Evolutionary conservation across 768 basidiomycete species (phyloP).

Genomic region (Pisolithus orientalis): DNA sequence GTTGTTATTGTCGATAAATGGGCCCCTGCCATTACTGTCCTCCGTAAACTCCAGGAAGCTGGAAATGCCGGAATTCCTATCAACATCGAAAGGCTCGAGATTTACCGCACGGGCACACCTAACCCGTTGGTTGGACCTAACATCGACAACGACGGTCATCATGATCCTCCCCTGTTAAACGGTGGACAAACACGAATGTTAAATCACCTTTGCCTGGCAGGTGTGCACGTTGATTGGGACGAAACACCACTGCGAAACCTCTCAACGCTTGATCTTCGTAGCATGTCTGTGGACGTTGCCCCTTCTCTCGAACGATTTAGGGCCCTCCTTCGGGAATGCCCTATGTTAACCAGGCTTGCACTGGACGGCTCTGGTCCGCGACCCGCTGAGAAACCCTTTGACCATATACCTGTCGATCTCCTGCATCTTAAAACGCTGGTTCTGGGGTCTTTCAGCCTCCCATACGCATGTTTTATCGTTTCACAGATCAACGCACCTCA

Average conservation of each 20-base stretch:
- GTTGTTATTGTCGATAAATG: constrained; percentile 52
- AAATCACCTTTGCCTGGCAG: constrained; percentile 47
- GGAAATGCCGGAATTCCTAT: constrained; percentile 31
- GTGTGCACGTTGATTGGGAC: constrained; percentile 57
- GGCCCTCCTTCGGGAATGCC: constrained; percentile 43
- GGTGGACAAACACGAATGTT: constrained; percentile 42
- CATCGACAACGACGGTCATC: constrained; percentile 30
- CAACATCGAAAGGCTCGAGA: constrained; percentile 55
- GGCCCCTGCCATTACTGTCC: constrained; percentile 44
- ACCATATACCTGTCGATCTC: constrained; percentile 39
- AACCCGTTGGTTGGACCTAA: constrained; percentile 40
- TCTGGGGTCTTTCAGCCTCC: constrained; percentile 48
- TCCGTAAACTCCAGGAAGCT: constrained; percentile 41
- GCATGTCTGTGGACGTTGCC: constrained; percentile 46
- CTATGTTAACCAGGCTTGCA: constrained; percentile 46
- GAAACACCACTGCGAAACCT: constrained; percentile 44
- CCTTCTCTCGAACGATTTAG: constrained; percentile 49
- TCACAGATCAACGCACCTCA: constrained; percentile 50
- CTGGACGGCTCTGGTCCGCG: constrained; percentile 59
- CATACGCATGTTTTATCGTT: constrained; percentile 43
- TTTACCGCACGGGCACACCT: constrained; percentile 51
- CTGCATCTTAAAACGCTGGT: constrained; percentile 45
- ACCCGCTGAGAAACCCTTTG: constrained; percentile 21
- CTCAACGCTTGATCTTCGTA: constrained; percentile 59
- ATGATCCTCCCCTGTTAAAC: constrained; percentile 41